A percentile compares a stretch with the other conserved stretches of the same genome.
Evolutionary conservation across 2,329 filamentous ascomycete species (phyloP).

Genomic region (Fusarium scirpi): DNA sequence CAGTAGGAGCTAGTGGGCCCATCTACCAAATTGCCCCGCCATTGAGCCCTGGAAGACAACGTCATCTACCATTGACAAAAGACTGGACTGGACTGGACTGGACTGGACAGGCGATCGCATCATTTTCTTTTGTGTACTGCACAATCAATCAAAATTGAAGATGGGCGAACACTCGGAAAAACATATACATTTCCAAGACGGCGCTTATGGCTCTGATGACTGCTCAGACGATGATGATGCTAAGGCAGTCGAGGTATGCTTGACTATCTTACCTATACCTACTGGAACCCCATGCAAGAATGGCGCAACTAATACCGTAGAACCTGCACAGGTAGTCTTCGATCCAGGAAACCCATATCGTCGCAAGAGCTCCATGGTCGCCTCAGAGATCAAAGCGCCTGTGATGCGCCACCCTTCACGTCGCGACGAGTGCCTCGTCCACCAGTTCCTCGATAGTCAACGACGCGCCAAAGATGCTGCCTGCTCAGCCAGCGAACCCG

Average conservation of each 20-base stretch:
- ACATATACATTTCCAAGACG: constrained; percentile 50
- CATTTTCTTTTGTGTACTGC: constrained; percentile 1
- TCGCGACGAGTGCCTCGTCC: constrained; percentile 72
- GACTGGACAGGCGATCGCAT: background rate
- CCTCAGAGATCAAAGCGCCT: constrained; percentile 59
- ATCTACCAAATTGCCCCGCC: constrained; percentile 28
- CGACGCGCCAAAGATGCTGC: constrained; percentile 51
- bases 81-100: background rate
- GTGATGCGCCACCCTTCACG: constrained; percentile 46
- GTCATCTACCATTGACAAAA: constrained; percentile 28
- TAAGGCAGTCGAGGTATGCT: constrained; percentile 63
- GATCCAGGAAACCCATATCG: constrained; percentile 71
- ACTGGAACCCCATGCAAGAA: background rate
- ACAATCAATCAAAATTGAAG: background rate
- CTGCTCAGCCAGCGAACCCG: constrained; percentile 46
- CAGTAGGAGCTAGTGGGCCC: constrained; percentile 20
- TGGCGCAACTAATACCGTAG: constrained; percentile 10
- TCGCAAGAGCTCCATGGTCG: constrained; percentile 74
- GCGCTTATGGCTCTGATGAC: constrained; percentile 54
- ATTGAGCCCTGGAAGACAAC: constrained; percentile 26
- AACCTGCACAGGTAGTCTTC: constrained; percentile 66
- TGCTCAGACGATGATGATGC: constrained; percentile 65
- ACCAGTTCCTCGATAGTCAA: constrained; percentile 72
- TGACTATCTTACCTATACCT: background rate
- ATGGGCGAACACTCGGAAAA: constrained; percentile 40